Evolutionary conservation across 1,284 basidiomycete species (phyloP).

Genomic region (Schizopora paradoxa): DNA sequence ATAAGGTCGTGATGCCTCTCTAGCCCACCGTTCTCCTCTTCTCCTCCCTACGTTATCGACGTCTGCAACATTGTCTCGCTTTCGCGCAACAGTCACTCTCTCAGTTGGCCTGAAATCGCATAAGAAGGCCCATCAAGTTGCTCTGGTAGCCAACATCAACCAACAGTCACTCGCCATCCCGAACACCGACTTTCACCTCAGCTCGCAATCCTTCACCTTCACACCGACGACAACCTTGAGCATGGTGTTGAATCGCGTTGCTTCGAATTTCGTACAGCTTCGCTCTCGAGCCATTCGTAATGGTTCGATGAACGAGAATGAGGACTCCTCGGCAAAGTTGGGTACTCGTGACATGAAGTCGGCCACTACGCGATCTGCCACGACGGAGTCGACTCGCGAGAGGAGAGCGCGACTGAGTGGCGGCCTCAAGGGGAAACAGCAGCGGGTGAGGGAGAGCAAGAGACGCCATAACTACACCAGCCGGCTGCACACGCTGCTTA

Average conservation of each 20-base stretch:
- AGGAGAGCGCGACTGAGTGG: background rate
- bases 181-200: background rate
- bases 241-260: background rate
- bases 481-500: too few species aligned
- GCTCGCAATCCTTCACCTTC: background rate
- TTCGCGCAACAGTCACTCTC: background rate
- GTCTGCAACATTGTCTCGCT: too few species aligned
- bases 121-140: background rate
- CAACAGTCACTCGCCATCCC: background rate
- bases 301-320: background rate
- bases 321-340: background rate
- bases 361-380: background rate
- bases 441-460: background rate
- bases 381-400: background rate
- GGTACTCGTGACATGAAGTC: background rate
- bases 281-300: too few species aligned
- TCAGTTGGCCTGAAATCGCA: background rate
- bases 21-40: too few species aligned
- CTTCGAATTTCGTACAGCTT: constrained; percentile 7
- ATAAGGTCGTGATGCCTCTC: background rate
- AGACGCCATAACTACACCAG: too few species aligned
- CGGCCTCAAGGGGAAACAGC: background rate
- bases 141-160: background rate
- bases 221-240: background rate
- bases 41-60: too few species aligned